Evolutionary conservation across 495 filamentous ascomycete species (phyloP), one percentile per base, ranked within the genome.

Genomic region (Choiromyces venosus): DNA sequence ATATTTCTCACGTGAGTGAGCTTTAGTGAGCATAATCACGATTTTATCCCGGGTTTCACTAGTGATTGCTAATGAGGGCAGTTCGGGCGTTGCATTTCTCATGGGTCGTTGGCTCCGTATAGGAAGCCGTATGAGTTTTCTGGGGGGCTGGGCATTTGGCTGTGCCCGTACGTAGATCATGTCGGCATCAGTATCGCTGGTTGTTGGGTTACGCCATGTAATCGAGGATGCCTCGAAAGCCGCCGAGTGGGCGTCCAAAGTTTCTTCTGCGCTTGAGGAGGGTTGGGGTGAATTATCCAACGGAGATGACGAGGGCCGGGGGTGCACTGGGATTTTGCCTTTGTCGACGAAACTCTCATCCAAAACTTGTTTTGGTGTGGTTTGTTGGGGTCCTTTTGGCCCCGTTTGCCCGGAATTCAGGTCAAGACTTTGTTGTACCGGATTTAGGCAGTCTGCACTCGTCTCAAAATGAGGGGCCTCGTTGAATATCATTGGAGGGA

Each of bases 21-120:
- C 52, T 29, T 61, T 61, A 61, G 52, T 61, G 25, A 33, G n/a
- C 52, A 61, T 61, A 33, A 61, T 29, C 52, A 61, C 52, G 33
- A 61, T 61, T 29, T 61, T 61, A 61, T 61, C 52, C 25, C 52
- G 52, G 16, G 52, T 61, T 61, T 61, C 52, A 61, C 52, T 33
- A 5, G 52, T 61, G 52, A 61, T 33, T 61, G 52, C 25, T 61
- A 61, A 33, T 33, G 52, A 61, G 25, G 52, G 52, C 52, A 61
- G 12, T 33, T 61, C 25, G 25, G 2, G 52, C 25, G 7, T 33
- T 33, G 25, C 25, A 12, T 61, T 1, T 33, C 52, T 29, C 52
- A 4, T 29, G 25, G 52, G 18, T 6, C 25, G 52, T 61, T 14
- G 52, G 12, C 52, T 33, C 52, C 52, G 52, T 1, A 61, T 61